Evolutionary conservation across 2,329 filamentous ascomycete species (phyloP).

Genomic region (Clonostachys rhizophaga): DNA sequence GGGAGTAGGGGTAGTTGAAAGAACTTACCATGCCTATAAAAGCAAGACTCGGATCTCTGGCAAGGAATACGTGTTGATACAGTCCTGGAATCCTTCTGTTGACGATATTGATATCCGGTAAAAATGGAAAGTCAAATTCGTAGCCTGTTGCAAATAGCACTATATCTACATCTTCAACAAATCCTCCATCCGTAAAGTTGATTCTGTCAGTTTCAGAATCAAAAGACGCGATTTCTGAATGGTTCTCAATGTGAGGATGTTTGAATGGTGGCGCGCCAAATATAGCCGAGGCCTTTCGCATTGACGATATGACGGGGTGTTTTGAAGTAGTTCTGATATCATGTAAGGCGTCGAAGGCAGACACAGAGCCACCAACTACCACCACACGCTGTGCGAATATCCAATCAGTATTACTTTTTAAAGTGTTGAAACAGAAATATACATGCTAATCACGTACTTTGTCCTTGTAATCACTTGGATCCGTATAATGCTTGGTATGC

Average conservation of each 20-base stretch:
- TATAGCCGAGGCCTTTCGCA: conserved; percentile 3
- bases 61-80: too few species aligned
- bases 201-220: not conserved
- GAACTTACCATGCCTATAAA: too few species aligned
- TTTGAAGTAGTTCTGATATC: conserved; percentile 40
- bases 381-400: conserved; percentile 35
- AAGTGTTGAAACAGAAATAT: not conserved
- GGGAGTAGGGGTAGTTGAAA: too few species aligned
- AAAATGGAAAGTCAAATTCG: too few species aligned
- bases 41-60: too few species aligned
- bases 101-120: too few species aligned
- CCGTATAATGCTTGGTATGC: conserved; percentile 50
- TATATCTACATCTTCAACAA: too few species aligned
- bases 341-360: conserved; percentile 50
- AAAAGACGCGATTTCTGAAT: not conserved
- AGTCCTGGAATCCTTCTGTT: too few species aligned
- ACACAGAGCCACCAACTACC: conserved; percentile 53
- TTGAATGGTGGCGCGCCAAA: not conserved
- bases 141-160: too few species aligned
- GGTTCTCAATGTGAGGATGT: not conserved
- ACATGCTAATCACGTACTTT: conserved; percentile 27
- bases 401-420: too few species aligned
- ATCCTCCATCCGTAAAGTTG: not conserved
- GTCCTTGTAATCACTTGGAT: conserved; percentile 32
- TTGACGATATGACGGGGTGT: conserved; percentile 42